Evolutionary conservation across 352 stramenopile species (phyloP).

Genomic region (Thraustochytrium sp.): DNA sequence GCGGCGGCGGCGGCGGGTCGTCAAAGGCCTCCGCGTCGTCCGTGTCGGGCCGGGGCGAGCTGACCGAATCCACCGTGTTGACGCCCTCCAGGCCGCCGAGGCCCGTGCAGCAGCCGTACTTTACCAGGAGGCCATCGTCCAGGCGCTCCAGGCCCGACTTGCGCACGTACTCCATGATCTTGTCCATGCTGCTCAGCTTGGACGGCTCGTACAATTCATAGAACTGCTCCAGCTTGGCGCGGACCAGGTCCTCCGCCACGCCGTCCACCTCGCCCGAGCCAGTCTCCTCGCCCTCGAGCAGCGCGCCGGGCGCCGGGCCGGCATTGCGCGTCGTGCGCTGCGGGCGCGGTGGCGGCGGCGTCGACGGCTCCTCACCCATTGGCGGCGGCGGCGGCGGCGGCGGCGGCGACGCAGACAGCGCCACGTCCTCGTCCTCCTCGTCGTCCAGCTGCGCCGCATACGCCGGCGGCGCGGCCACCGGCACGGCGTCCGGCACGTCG

Average conservation of each 20-base stretch:
- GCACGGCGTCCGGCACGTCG: background rate
- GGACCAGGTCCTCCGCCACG: background rate
- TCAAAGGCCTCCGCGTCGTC: background rate
- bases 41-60: background rate
- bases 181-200: constrained; percentile 5
- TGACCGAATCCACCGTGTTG: background rate
- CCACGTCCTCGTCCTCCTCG: no score
- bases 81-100: background rate
- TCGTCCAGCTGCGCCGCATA: background rate
- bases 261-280: background rate
- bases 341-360: background rate
- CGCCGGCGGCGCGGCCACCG: background rate
- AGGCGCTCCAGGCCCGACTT: background rate
- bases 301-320: background rate
- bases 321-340: background rate
- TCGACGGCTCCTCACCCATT: background rate
- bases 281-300: background rate
- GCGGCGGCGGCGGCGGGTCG: background rate
- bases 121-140: background rate
- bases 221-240: constrained; percentile 25
- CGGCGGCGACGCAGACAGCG: background rate
- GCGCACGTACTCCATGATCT: constrained; percentile 15
- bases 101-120: constrained; percentile 29
- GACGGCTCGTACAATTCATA: constrained; percentile 8
- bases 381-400: background rate